A percentile compares a stretch with the other conserved stretches of the same genome.
These are phyloP conservation scores for Torulaspora microellipsoides DNA, from an alignment of 805 yeast genomes.

Conservation along the genomic window DNA sequence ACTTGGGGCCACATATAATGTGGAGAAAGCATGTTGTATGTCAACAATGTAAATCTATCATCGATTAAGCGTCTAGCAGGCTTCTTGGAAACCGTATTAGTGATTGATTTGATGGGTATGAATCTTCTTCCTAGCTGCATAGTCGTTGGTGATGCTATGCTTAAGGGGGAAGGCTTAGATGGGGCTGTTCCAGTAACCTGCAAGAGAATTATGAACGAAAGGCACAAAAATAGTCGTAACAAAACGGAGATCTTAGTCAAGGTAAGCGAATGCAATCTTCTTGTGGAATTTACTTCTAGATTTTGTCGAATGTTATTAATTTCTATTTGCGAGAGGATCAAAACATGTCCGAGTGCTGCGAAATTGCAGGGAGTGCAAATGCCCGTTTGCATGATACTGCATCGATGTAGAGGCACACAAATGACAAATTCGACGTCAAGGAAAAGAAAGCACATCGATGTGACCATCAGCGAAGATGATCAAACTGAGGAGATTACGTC, in stretches of 20 bases:
- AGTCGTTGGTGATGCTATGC: not conserved
- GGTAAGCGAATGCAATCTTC: no score
- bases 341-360: no score
- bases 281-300: no score
- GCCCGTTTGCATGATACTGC: not conserved
- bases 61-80: constrained; percentile 8
- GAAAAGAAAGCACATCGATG: constrained; percentile 10
- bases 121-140: constrained; percentile 11
- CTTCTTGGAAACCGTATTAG: constrained; percentile 4
- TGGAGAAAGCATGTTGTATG: constrained; percentile 46
- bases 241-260: no score
- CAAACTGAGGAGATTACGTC: constrained; percentile 11
- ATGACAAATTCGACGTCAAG: constrained; percentile 8
- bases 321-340: no score
- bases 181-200: not conserved
- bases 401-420: not conserved
- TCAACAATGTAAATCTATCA: constrained; percentile 34
- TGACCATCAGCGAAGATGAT: constrained; percentile 5
- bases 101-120: constrained; percentile 10
- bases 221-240: not conserved
- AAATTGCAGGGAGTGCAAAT: not conserved
- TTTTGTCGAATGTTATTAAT: no score
- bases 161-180: not conserved
- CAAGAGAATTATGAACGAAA: not conserved
- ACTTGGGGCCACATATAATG: constrained; percentile 60